Conservation (phyloP, 441 rosid genomes). For the Adansonia madagascariensis region DNA sequence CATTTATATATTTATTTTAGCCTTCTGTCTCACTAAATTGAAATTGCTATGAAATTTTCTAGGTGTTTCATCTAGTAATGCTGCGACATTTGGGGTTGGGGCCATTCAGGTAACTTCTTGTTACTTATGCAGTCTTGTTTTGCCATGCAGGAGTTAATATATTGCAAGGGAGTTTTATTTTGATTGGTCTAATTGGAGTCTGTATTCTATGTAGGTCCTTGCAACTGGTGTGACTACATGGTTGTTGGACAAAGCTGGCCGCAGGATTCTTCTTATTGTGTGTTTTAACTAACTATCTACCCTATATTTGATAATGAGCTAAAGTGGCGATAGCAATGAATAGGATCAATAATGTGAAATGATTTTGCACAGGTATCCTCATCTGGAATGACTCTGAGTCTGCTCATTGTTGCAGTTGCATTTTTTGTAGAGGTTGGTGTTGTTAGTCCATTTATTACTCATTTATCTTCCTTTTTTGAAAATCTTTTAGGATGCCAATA, state of each 20-base stretch:
- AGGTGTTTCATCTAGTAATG: constrained; percentile 47
- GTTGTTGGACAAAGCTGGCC: constrained; percentile 54
- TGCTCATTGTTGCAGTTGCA: constrained; percentile 44
- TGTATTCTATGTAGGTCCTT: constrained; percentile 38
- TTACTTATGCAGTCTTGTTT: constrained; percentile 21
- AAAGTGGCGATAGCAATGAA: constrained; percentile 6
- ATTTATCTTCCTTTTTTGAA: background rate
- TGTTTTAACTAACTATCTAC: constrained; percentile 27
- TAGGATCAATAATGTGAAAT: constrained; percentile 1
- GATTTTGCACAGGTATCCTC: constrained; percentile 46
- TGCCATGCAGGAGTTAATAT: background rate
- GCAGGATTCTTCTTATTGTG: constrained; percentile 57
- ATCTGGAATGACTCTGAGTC: constrained; percentile 44
- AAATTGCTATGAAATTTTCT: constrained; percentile 16
- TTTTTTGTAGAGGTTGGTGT: constrained; percentile 47
- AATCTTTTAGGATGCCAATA: background rate
- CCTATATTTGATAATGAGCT: background rate
- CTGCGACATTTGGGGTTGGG: constrained; percentile 51
- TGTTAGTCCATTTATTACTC: constrained; percentile 8
- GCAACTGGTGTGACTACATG: constrained; percentile 52
- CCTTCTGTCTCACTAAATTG: constrained; percentile 8
- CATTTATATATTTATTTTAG: background rate
- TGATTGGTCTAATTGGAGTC: constrained; percentile 13
- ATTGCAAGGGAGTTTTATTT: constrained; percentile 9
- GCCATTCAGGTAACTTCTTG: constrained; percentile 55